phyloP scores from a whole-genome alignment of 495 filamentous ascomycete species.

The Trichoderma parareesei region DNA sequence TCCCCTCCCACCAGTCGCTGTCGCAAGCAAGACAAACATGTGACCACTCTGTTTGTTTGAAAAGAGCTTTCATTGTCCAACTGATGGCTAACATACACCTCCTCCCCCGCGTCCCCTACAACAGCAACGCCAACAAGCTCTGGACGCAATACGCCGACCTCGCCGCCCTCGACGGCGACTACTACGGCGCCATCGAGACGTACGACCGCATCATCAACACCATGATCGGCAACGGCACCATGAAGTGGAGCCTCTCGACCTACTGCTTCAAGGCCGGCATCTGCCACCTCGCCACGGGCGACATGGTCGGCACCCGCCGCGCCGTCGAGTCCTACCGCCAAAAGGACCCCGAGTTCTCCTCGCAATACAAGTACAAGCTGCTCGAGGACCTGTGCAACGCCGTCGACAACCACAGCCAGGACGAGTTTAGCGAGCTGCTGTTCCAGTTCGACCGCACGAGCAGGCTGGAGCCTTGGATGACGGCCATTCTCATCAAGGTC shows the following conservation, averaged over 20 bases:
- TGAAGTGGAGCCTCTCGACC: slow-evolving; percentile 88
- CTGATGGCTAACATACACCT: not conserved
- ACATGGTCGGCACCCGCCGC: slow-evolving; percentile 64
- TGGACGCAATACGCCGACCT: slow-evolving; percentile 85
- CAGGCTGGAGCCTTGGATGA: slow-evolving; percentile 94
- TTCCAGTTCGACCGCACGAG: slow-evolving; percentile 83
- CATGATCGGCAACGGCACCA: slow-evolving; percentile 67
- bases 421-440: slow-evolving; percentile 75
- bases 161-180: slow-evolving; percentile 69
- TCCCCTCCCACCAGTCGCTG: not conserved
- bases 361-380: slow-evolving; percentile 70
- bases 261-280: slow-evolving; percentile 89
- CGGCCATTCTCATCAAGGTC: slow-evolving; percentile 68
- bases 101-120: not conserved
- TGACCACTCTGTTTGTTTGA: not conserved
- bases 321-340: slow-evolving; percentile 76
- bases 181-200: slow-evolving; percentile 67
- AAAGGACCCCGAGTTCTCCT: slow-evolving; percentile 66
- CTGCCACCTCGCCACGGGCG: slow-evolving; percentile 67
- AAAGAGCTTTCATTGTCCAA: not conserved
- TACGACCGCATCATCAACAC: slow-evolving; percentile 72
- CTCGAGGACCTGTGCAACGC: slow-evolving; percentile 65
- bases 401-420: slow-evolving; percentile 64
- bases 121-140: slow-evolving; percentile 77
- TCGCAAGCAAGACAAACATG: not conserved